These are phyloP conservation scores for Pseudogymnoascus sp. DNA, from an alignment of 2,329 filamentous ascomycete species.

Conservation along the genomic window DNA sequence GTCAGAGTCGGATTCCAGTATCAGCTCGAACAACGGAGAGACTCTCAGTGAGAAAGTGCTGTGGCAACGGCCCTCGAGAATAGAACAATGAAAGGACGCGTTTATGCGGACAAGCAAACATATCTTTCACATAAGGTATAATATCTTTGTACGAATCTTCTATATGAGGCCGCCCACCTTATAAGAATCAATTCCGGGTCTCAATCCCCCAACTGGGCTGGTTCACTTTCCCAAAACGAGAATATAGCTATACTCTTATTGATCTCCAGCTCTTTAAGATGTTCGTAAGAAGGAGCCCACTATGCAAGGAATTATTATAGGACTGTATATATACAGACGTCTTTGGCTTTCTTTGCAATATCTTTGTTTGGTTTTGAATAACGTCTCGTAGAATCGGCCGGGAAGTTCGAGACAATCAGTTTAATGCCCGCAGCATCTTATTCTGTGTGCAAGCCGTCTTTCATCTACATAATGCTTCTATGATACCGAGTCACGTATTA, in stretches of 20 bases:
- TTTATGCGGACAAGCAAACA: neutral
- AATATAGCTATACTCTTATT: neutral
- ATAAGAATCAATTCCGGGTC: neutral
- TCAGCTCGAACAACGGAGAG: neutral
- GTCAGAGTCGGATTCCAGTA: neutral
- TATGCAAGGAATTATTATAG: neutral
- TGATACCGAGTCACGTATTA: neutral
- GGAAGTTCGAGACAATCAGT: neutral
- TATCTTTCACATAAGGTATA: neutral
- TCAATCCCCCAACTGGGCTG: neutral
- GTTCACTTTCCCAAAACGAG: neutral
- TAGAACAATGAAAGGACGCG: conserved; percentile 3
- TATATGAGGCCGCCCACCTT: neutral
- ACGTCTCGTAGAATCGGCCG: neutral
- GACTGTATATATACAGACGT: neutral
- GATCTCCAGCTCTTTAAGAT: neutral
- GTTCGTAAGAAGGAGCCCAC: neutral
- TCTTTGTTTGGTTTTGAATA: neutral
- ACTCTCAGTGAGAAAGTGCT: neutral
- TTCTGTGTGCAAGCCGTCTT: neutral
- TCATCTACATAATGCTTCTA: neutral
- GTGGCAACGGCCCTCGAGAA: neutral
- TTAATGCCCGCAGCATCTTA: neutral
- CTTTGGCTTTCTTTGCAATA: neutral
- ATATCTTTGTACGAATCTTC: neutral